Conservation (phyloP, 2,329 filamentous ascomycete species). For the Sordariomycetes sp. region DNA sequence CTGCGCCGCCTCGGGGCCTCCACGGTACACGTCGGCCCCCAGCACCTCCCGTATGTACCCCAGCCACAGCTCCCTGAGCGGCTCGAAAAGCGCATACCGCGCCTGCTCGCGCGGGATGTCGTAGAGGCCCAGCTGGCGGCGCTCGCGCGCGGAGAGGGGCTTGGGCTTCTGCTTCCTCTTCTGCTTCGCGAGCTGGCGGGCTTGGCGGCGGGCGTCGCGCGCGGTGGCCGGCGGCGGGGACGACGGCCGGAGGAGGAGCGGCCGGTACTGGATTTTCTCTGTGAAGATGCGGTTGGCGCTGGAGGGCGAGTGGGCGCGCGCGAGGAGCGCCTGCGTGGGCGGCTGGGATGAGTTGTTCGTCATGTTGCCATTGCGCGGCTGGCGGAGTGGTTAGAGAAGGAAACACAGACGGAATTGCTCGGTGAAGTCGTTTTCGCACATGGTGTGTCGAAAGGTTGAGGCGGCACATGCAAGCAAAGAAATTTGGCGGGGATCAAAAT, state of each 20-base stretch:
- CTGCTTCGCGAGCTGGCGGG: conserved; percentile 31
- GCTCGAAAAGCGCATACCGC: conserved; percentile 62
- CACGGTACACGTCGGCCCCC: conserved; percentile 44
- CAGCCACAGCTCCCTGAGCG: conserved; percentile 69
- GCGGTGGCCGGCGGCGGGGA: conserved; percentile 54
- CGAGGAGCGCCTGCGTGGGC: conserved; percentile 55
- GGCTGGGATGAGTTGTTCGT: not conserved
- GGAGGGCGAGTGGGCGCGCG: conserved; percentile 68
- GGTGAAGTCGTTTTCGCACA: no score
- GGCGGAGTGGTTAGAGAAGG: not conserved
- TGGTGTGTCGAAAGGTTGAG: not conserved
- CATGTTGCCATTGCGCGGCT: not conserved
- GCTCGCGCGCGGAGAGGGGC: conserved; percentile 71
- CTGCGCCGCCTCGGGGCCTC: conserved; percentile 51
- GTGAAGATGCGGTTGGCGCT: conserved; percentile 61
- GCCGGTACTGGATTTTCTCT: conserved; percentile 74
- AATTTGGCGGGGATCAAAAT: not conserved
- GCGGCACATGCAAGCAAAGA: not conserved
- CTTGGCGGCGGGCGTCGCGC: conserved; percentile 44
- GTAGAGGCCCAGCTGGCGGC: conserved; percentile 62
- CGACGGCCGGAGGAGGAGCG: conserved; percentile 67
- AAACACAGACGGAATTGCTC: no score
- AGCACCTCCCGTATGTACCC: conserved; percentile 78
- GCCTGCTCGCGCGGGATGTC: conserved; percentile 56
- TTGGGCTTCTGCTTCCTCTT: conserved; percentile 41